Conservation (phyloP, 2,329 filamentous ascomycete species). For the Herpotrichia juniperi region DNA sequence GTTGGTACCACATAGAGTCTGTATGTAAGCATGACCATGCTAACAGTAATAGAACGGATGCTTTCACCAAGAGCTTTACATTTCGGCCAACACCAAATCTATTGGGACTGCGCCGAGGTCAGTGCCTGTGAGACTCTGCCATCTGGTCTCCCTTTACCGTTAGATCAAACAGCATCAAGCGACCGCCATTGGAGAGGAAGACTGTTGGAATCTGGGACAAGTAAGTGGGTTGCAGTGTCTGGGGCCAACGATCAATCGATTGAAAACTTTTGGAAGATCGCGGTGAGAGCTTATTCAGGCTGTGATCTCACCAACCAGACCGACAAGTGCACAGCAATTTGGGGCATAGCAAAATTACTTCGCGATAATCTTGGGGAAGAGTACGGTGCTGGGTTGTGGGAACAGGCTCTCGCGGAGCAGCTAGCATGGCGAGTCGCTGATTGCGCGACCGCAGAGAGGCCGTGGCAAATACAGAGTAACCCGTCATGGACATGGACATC, state of each 20-base stretch:
- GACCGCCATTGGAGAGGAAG: constrained; percentile 35
- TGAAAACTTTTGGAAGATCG: constrained; percentile 23
- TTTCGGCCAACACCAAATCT: constrained; percentile 28
- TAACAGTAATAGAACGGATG: constrained; percentile 13
- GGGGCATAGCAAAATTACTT: constrained; percentile 27
- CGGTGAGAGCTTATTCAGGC: constrained; percentile 24
- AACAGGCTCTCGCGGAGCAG: constrained; percentile 11
- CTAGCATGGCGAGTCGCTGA: constrained; percentile 16
- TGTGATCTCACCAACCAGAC: constrained; percentile 23
- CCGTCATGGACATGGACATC: neutral
- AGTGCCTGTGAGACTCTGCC: constrained; percentile 32
- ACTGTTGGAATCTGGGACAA: constrained; percentile 16
- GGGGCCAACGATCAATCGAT: constrained; percentile 4
- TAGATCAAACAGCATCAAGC: constrained; percentile 19
- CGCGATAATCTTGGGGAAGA: constrained; percentile 9
- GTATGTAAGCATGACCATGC: neutral
- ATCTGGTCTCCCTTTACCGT: constrained; percentile 21
- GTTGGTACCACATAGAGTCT: constrained; percentile 7
- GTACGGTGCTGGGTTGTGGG: constrained; percentile 15
- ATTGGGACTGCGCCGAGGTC: constrained; percentile 33
- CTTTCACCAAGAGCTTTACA: constrained; percentile 26
- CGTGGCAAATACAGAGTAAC: neutral
- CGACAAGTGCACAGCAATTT: constrained; percentile 29
- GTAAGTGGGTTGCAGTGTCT: neutral
- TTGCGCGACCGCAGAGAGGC: neutral